Evolutionary conservation across 2,329 filamentous ascomycete species (phyloP).

Genomic region (Coniochaeta sp.): DNA sequence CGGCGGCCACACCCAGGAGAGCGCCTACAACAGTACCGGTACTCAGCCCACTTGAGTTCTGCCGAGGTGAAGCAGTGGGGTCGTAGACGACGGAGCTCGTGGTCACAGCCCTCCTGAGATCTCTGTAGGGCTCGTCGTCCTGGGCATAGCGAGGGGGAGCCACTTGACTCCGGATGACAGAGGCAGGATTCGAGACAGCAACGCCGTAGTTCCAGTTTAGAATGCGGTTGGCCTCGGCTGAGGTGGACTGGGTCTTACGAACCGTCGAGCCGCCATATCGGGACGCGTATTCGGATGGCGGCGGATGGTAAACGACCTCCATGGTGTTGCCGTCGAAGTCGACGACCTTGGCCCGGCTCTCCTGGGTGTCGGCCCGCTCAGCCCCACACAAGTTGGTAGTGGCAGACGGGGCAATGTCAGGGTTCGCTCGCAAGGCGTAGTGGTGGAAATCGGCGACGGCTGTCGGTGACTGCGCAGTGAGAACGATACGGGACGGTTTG

Average conservation of each 20-base stretch:
- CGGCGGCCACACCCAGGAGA: constrained; percentile 45
- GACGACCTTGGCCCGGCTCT: constrained; percentile 49
- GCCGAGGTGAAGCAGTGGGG: constrained; percentile 19
- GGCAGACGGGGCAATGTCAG: constrained; percentile 14
- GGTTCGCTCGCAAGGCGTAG: constrained; percentile 55
- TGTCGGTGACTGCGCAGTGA: constrained; percentile 58
- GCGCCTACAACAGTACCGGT: constrained; percentile 65
- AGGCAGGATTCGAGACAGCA: constrained; percentile 18
- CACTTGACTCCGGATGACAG: constrained; percentile 10
- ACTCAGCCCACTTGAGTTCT: constrained; percentile 35
- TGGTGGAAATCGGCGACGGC: constrained; percentile 67
- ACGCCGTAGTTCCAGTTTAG: constrained; percentile 43
- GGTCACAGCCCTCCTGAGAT: constrained; percentile 26
- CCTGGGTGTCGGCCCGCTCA: background rate
- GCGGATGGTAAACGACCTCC: constrained; percentile 59
- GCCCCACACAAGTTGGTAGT: background rate
- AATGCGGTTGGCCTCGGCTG: constrained; percentile 33
- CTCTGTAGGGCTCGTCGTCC: constrained; percentile 17
- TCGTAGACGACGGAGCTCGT: constrained; percentile 19
- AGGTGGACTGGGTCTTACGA: constrained; percentile 26
- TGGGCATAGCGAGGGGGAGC: constrained; percentile 3
- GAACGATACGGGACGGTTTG: constrained; percentile 46
- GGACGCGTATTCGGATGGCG: constrained; percentile 23
- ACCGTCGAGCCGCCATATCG: constrained; percentile 25
- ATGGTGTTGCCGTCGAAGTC: constrained; percentile 82